Percentiles rank a stretch among this genome's conserved stretches.
These are phyloP conservation scores for Fusarium annulatum DNA, from an alignment of 2,329 filamentous ascomycete species.

Conservation along the genomic window DNA sequence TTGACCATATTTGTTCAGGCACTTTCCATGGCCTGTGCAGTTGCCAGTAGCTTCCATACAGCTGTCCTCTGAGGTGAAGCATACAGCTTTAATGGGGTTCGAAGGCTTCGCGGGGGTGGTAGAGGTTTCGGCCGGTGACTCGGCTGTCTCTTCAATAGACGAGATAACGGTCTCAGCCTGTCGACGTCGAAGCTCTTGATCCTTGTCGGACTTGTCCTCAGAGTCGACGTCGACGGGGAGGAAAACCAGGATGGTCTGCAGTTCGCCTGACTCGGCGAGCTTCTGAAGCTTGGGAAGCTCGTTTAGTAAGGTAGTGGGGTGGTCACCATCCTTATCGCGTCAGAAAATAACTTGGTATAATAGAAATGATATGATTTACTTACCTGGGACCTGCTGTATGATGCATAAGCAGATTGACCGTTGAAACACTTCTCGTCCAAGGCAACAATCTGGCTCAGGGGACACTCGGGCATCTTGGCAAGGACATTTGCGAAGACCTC, in stretches of 20 bases:
- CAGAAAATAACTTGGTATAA: conserved; percentile 15
- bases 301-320: conserved; percentile 57
- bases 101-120: conserved; percentile 47
- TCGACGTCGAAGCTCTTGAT: conserved; percentile 60
- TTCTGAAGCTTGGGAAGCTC: conserved; percentile 58
- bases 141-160: conserved; percentile 46
- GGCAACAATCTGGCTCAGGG: conserved; percentile 54
- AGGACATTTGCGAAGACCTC: conserved; percentile 56
- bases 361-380: background rate
- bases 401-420: conserved; percentile 55
- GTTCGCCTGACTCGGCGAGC: conserved; percentile 60
- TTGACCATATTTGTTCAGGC: conserved; percentile 72
- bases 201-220: conserved; percentile 55
- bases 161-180: conserved; percentile 61
- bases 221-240: conserved; percentile 59
- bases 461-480: conserved; percentile 52
- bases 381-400: conserved; percentile 60
- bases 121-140: conserved; percentile 41
- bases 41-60: conserved; percentile 78
- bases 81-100: conserved; percentile 69
- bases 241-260: conserved; percentile 68
- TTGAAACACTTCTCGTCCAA: conserved; percentile 59
- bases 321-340: conserved; percentile 51
- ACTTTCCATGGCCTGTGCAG: conserved; percentile 86
- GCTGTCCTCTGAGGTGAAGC: conserved; percentile 76